Evolutionary conservation across 2,329 filamentous ascomycete species (phyloP).

Genomic region (Magnaporthales sp.): DNA sequence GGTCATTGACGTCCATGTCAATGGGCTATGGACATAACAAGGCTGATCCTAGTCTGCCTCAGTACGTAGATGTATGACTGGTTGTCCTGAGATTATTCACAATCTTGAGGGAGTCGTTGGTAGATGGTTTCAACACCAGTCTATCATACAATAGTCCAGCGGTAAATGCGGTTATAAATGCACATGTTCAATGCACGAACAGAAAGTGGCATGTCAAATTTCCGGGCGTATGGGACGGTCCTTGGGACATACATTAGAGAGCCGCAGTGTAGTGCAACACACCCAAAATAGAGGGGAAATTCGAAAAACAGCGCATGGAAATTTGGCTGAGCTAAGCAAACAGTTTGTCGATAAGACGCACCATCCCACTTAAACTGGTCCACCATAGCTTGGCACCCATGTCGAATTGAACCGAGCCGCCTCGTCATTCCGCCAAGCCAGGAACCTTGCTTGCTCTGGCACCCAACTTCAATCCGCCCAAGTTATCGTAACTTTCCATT

Average conservation of each 20-base stretch:
- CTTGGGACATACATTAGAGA: neutral
- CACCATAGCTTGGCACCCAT: constrained; percentile 1
- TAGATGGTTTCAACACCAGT: neutral
- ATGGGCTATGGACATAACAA: neutral
- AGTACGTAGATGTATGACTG: neutral
- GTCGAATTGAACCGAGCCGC: neutral
- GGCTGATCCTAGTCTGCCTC: neutral
- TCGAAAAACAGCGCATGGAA: too few relatives aligned
- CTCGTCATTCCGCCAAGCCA: neutral
- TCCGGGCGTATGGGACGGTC: too few relatives aligned
- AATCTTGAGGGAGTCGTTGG: neutral
- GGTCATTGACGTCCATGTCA: neutral
- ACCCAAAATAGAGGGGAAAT: neutral
- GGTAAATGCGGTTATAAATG: neutral
- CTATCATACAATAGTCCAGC: neutral
- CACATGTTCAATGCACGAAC: neutral
- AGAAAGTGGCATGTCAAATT: neutral
- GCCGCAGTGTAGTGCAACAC: neutral
- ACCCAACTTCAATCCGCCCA: neutral
- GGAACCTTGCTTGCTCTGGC: neutral
- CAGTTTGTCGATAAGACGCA: neutral
- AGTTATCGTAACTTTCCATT: neutral
- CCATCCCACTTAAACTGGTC: neutral
- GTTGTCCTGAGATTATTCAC: neutral
- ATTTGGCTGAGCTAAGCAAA: neutral